phyloP scores from a whole-genome alignment of 495 filamentous ascomycete species.

The Penicillium coprophilum region DNA sequence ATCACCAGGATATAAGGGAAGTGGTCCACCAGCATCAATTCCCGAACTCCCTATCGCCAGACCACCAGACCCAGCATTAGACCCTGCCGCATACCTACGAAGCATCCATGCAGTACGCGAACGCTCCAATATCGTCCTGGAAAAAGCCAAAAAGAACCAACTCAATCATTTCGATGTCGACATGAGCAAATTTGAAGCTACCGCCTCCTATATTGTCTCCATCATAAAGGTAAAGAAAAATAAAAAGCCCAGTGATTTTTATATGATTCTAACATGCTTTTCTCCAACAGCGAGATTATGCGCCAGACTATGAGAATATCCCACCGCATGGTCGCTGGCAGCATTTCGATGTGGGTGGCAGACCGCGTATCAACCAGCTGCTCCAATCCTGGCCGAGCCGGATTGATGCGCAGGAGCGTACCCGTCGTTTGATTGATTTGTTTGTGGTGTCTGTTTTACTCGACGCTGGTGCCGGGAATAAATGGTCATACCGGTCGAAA shows the following conservation, averaged over 20 bases:
- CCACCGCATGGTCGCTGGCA: slow-evolving; percentile 72
- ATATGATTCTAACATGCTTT: slow-evolving; percentile 15
- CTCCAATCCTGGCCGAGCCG: slow-evolving; percentile 61
- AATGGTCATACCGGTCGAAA: slow-evolving; percentile 82
- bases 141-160: slow-evolving; percentile 75
- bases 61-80: slow-evolving; percentile 83
- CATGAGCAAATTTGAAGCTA: slow-evolving; percentile 80
- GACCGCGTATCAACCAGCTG: slow-evolving; percentile 65
- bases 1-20: slow-evolving; percentile 51
- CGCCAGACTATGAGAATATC: slow-evolving; percentile 79
- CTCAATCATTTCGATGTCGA: slow-evolving; percentile 92
- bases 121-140: slow-evolving; percentile 66
- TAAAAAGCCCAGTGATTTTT: no score
- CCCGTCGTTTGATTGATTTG: slow-evolving; percentile 64
- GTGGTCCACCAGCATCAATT: slow-evolving; percentile 48
- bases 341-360: slow-evolving; percentile 68
- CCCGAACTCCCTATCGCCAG: slow-evolving; percentile 72
- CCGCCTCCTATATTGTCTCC: slow-evolving; percentile 86
- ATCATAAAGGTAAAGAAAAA: slow-evolving; percentile 97
- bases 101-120: slow-evolving; percentile 90
- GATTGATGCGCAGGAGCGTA: slow-evolving; percentile 61
- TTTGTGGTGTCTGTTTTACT: slow-evolving; percentile 69
- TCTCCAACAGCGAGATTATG: slow-evolving; percentile 73
- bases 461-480: slow-evolving; percentile 64
- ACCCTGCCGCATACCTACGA: slow-evolving; percentile 88